A percentile compares a stretch with the other conserved stretches of the same genome.
phyloP scores from a whole-genome alignment of 192 early-diverging fungal genomes.

The Paraglomus brasilianum region DNA sequence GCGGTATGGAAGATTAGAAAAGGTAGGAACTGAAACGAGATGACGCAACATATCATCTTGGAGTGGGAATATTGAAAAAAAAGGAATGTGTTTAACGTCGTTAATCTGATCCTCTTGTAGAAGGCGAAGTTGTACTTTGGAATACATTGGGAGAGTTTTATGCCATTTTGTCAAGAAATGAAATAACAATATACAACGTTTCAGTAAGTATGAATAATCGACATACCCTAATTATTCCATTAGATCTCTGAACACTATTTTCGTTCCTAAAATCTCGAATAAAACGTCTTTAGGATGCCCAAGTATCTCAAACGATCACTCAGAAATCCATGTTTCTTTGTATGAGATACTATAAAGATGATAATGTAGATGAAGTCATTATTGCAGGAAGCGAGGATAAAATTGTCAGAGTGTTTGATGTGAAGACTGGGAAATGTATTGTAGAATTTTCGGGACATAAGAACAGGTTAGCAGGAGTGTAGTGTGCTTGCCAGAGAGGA shows the following conservation, averaged over 20 bases:
- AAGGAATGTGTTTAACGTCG: background rate
- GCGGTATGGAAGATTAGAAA: conserved; percentile 48
- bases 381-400: conserved; percentile 64
- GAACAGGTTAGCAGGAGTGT: conserved; percentile 47
- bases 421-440: conserved; percentile 44
- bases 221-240: background rate
- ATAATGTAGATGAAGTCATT: conserved; percentile 46
- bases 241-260: background rate
- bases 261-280: background rate
- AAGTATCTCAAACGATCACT: conserved; percentile 16
- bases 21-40: conserved; percentile 28
- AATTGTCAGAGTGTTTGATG: conserved; percentile 52
- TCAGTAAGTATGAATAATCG: conserved; percentile 43
- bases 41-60: background rate
- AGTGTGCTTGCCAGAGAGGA: conserved; percentile 38
- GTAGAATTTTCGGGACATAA: conserved; percentile 46
- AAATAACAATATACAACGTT: conserved; percentile 55
- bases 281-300: conserved; percentile 5
- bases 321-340: conserved; percentile 34
- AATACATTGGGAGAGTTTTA: conserved; percentile 56
- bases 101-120: conserved; percentile 36
- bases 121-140: conserved; percentile 57
- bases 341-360: conserved; percentile 41
- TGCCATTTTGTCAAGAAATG: conserved; percentile 55
- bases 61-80: background rate